Percentiles rank a stretch among this genome's conserved stretches.
Evolutionary conservation across 805 yeast genomes (phyloP).

Genomic region (Huiozyma naganishii): DNA sequence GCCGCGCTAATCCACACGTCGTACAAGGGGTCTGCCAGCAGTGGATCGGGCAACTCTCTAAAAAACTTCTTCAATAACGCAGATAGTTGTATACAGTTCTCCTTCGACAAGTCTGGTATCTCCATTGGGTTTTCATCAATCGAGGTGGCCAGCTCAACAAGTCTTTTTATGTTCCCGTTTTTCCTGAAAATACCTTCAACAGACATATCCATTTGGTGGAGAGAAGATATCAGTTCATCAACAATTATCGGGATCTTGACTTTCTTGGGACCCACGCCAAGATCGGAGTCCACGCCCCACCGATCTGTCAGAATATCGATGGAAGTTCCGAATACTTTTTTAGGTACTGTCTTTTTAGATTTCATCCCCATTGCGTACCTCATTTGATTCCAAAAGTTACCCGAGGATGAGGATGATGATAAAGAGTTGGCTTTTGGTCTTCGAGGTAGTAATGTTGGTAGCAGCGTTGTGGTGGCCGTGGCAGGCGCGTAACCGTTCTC

Average conservation of each 20-base stretch:
- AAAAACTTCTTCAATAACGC: slow-evolving; percentile 85
- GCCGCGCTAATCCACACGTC: slow-evolving; percentile 71
- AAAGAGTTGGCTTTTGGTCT: neutral
- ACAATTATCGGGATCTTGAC: slow-evolving; percentile 74
- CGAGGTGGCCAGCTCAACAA: slow-evolving; percentile 59
- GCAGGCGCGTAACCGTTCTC: slow-evolving; percentile 12
- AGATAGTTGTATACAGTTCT: slow-evolving; percentile 84
- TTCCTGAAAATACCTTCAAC: slow-evolving; percentile 93
- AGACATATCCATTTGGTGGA: slow-evolving; percentile 86
- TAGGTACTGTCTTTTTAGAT: slow-evolving; percentile 10
- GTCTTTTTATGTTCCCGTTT: slow-evolving; percentile 84
- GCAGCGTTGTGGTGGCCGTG: slow-evolving; percentile 3
- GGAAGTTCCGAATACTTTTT: slow-evolving; percentile 68
- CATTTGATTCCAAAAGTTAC: slow-evolving; percentile 24
- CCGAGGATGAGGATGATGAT: neutral
- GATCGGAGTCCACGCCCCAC: slow-evolving; percentile 73
- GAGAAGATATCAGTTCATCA: slow-evolving; percentile 75
- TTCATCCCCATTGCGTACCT: slow-evolving; percentile 21
- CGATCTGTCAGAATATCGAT: slow-evolving; percentile 54
- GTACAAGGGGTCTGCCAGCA: slow-evolving; percentile 65
- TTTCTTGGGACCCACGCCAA: slow-evolving; percentile 74
- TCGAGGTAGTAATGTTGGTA: neutral
- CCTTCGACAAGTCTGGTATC: slow-evolving; percentile 59
- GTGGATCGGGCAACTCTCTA: slow-evolving; percentile 87
- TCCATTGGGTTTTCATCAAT: slow-evolving; percentile 66